Percentiles rank a stretch among this genome's conserved stretches.
These are phyloP conservation scores for Saturnispora serradocipensis DNA, from an alignment of 805 yeast genomes.

Conservation along the genomic window DNA sequence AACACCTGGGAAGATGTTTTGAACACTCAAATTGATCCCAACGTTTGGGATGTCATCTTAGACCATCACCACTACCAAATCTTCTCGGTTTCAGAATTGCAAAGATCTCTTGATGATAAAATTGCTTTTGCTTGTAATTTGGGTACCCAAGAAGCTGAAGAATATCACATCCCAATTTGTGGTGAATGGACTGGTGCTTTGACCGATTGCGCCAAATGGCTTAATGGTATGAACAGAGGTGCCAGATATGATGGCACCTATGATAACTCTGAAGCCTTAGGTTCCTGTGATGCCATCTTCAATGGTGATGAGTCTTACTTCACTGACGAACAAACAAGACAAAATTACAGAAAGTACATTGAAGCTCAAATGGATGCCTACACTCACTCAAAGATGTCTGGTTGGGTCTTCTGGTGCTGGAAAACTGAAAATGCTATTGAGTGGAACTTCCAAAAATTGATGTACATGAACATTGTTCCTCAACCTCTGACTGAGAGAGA, in stretches of 20 bases:
- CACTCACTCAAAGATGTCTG: constrained; percentile 41
- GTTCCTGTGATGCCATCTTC: constrained; percentile 53
- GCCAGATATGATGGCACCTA: constrained; percentile 56
- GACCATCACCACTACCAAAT: constrained; percentile 93
- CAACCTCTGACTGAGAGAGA: constrained; percentile 46
- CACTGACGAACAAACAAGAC: constrained; percentile 43
- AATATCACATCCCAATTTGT: constrained; percentile 63
- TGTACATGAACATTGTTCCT: constrained; percentile 60
- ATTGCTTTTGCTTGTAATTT: constrained; percentile 44
- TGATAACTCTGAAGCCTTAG: constrained; percentile 33
- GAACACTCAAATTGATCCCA: constrained; percentile 27
- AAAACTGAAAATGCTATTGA: constrained; percentile 77
- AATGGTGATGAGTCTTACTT: constrained; percentile 36
- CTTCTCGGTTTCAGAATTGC: constrained; percentile 55
- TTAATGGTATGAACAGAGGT: constrained; percentile 63
- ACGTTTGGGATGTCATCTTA: constrained; percentile 51
- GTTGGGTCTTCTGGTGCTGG: constrained; percentile 95
- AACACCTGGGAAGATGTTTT: constrained; percentile 57
- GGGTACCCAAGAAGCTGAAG: constrained; percentile 33
- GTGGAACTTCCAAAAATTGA: constrained; percentile 71
- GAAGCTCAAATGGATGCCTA: constrained; percentile 90
- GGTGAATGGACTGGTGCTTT: constrained; percentile 75
- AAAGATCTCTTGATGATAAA: constrained; percentile 52
- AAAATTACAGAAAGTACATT: constrained; percentile 55
- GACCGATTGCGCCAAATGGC: constrained; percentile 63